Base-by-base conservation (phyloP, 2,329 filamentous ascomycete genomes). In the Aureobasidium mangrovei region DNA sequence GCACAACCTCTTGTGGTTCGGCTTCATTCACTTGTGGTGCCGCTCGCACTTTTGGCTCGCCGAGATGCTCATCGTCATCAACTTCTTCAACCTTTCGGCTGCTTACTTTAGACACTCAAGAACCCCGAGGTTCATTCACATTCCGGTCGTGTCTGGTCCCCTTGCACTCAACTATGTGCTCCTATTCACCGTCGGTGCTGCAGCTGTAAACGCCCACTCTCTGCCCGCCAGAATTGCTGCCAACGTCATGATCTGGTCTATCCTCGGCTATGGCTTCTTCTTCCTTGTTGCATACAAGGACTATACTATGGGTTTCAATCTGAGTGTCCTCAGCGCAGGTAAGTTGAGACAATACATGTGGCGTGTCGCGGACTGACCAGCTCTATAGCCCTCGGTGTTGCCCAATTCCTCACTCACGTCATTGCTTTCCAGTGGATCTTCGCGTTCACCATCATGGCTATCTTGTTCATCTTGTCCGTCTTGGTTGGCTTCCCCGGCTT, bases 401-500 rank as follows among this genome's bases (percentile, higher is more conserved):
- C 82, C 10, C 90, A 95, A 69, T 83, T 94, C 72, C 73, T 83
- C 48, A 56, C 54, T 29, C 55, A 57, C 28, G 70, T 84, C 56
- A 76, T 94, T 60, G 86, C 88, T 5, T 76, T 95, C 60, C 90
- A 95, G 72, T 95, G 89, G 89, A 91, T 94, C 70, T 95, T 95
- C 67, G 86, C 89, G 33, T 93, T 94, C 65, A 76, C 82, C 58
- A 89, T 95, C 67, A 90, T 91, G 77, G 80, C 77, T 0, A 67
- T 87, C 28, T 79, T 94, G 52, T 85, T 93, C 67, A 68, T 90
- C 24, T 71, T 81, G 18, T 88, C 86, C 1, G 63, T 87, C 2
- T 69, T 78, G 12, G 74, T 89, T 51, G 84, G 81, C 2, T 69
- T 86, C 33, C 85, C 85, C 0, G 78, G 78, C 26, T 75, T 83